A percentile compares a stretch with the other conserved stretches of the same genome.
Conservation (phyloP, 768 basidiomycete genomes). For the Floccularia luteovirens region DNA sequence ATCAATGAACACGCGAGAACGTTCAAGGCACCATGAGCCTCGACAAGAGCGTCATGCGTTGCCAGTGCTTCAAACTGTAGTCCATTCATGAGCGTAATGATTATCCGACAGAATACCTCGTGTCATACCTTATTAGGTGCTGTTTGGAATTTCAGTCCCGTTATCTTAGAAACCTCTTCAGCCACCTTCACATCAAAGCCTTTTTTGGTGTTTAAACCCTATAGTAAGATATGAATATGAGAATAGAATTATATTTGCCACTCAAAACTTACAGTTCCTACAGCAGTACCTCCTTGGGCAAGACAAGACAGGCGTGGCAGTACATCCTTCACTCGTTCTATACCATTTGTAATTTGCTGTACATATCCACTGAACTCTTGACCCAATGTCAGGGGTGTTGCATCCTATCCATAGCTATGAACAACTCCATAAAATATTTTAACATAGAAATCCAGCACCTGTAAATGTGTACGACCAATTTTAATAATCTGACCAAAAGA, state of each 20-base stretch:
- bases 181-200: conserved; percentile 97
- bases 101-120: not conserved
- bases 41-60: conserved; percentile 96
- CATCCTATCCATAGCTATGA: conserved; percentile 52
- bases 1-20: conserved; percentile 94
- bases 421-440: not conserved
- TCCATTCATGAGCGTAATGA: not conserved
- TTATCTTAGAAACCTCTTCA: conserved; percentile 82
- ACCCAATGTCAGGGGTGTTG: conserved; percentile 93
- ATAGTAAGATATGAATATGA: conserved; percentile 9
- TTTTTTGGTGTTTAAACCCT: conserved; percentile 96
- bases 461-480: conserved; percentile 95
- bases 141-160: conserved; percentile 87
- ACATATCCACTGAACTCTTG: conserved; percentile 99
- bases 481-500: conserved; percentile 92
- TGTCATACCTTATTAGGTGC: conserved; percentile 88
- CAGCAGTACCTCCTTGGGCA: conserved; percentile 97
- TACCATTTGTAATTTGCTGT: conserved; percentile 87
- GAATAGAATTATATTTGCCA: not conserved
- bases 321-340: conserved; percentile 73
- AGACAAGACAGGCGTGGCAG: conserved; percentile 83
- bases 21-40: conserved; percentile 95
- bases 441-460: conserved; percentile 32
- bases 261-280: conserved; percentile 73
- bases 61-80: conserved; percentile 93